Evolutionary conservation across 805 yeast species (phyloP).

Genomic region (Sugiyamaella mastotermitis): DNA sequence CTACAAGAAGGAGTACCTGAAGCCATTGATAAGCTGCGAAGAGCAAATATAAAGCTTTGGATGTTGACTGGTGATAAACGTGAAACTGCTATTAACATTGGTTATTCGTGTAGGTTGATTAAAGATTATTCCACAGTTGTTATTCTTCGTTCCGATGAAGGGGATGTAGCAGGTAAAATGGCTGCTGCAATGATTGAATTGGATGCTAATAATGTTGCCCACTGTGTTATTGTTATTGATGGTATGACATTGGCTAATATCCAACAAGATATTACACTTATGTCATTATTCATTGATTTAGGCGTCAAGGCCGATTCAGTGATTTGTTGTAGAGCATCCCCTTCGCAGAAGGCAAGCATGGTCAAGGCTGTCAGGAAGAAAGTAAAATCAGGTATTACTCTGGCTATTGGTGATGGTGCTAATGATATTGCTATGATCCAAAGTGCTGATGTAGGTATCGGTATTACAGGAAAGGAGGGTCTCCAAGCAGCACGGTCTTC

Average conservation of each 20-base stretch:
- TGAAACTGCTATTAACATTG: constrained; percentile 96
- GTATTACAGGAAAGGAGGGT: constrained; percentile 96
- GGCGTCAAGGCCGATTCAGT: constrained; percentile 87
- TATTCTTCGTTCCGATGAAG: constrained; percentile 48
- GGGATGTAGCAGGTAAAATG: constrained; percentile 60
- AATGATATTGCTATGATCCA: constrained; percentile 99
- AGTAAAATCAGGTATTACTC: constrained; percentile 65
- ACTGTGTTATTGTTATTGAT: constrained; percentile 89
- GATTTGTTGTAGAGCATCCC: constrained; percentile 93
- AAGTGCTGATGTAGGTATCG: constrained; percentile 96
- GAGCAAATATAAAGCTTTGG: constrained; percentile 96
- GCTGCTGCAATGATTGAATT: constrained; percentile 72
- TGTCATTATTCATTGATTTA: constrained; percentile 74
- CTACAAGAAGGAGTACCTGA: constrained; percentile 96
- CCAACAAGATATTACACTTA: constrained; percentile 65
- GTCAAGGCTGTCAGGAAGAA: constrained; percentile 73
- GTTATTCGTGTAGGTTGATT: constrained; percentile 87
- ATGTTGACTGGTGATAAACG: constrained; percentile 98
- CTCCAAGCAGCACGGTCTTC: constrained; percentile 93
- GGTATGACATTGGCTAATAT: constrained; percentile 77
- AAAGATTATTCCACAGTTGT: constrained; percentile 90
- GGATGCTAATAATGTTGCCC: constrained; percentile 69
- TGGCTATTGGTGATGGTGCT: constrained; percentile 99
- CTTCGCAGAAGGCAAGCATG: constrained; percentile 91
- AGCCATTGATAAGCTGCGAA: constrained; percentile 80